Evolutionary conservation across 805 yeast species (phyloP).

Genomic region (Sugiyamaella floridensis): DNA sequence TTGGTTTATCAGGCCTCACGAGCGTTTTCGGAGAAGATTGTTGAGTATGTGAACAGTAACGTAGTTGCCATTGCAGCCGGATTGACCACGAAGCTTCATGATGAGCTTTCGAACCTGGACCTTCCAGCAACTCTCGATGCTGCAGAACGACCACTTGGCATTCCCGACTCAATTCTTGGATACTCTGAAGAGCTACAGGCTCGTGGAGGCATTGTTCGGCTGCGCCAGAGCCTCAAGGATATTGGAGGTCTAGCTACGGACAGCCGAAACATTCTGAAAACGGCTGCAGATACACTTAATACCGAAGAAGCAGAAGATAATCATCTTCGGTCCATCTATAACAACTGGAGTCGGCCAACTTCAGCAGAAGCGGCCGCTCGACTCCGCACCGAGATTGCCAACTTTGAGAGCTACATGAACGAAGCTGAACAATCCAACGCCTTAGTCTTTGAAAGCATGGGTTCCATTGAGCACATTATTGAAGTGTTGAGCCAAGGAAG

Average conservation of each 20-base stretch:
- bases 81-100: conserved; percentile 21
- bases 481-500: conserved; percentile 37
- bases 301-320: conserved; percentile 53
- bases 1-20: conserved; percentile 57
- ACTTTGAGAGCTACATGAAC: conserved; percentile 42
- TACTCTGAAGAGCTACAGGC: conserved; percentile 49
- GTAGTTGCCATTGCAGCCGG: conserved; percentile 30
- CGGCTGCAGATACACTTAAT: conserved; percentile 40
- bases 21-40: conserved; percentile 62
- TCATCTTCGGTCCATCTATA: conserved; percentile 39
- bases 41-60: conserved; percentile 42
- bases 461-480: conserved; percentile 42
- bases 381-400: conserved; percentile 36
- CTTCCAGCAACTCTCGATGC: conserved; percentile 60
- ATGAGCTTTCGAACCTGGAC: conserved; percentile 38
- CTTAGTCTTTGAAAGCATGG: conserved; percentile 41
- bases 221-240: conserved; percentile 41
- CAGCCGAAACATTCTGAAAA: conserved; percentile 38
- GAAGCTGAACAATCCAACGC: conserved; percentile 61
- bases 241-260: conserved; percentile 39
- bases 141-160: conserved; percentile 44
- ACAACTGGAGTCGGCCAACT: conserved; percentile 46
- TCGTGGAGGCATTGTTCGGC: conserved; percentile 44
- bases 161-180: conserved; percentile 52
- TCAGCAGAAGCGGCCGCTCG: conserved; percentile 42